Conservation (phyloP, 2,329 filamentous ascomycete species). For the Teratosphaeriaceae sp. region DNA sequence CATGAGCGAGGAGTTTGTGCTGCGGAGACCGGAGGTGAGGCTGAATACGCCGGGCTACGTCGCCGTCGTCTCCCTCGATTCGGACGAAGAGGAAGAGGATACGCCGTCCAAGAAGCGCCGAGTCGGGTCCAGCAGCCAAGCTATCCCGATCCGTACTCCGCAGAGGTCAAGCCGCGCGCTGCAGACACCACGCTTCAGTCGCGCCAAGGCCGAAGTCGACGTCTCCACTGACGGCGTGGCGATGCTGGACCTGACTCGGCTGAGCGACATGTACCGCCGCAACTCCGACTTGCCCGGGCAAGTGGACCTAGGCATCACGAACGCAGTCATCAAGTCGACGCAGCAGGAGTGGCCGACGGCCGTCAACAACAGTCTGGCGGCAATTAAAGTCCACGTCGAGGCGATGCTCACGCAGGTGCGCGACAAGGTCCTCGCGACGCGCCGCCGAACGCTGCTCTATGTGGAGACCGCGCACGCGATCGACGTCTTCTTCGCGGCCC, state of each 20-base stretch:
- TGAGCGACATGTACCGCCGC: slow-evolving; percentile 17
- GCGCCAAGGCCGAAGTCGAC: slow-evolving; percentile 1
- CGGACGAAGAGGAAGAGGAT: no score
- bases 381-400: slow-evolving; percentile 21
- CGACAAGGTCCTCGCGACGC: slow-evolving; percentile 22
- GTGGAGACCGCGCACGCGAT: slow-evolving; percentile 20
- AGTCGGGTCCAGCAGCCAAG: slow-evolving; percentile 10
- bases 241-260: slow-evolving; percentile 26
- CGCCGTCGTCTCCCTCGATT: no score
- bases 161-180: not conserved
- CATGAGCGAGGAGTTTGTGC: slow-evolving; percentile 42
- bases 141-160: not conserved
- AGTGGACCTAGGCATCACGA: slow-evolving; percentile 29
- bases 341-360: slow-evolving; percentile 28
- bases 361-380: slow-evolving; percentile 22
- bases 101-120: slow-evolving; percentile 29
- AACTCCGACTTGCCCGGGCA: slow-evolving; percentile 24
- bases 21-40: slow-evolving; percentile 23
- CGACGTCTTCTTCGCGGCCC: slow-evolving; percentile 19
- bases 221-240: slow-evolving; percentile 33
- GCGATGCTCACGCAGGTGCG: slow-evolving; percentile 12
- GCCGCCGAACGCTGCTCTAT: slow-evolving; percentile 27
- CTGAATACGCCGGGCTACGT: slow-evolving; percentile 21
- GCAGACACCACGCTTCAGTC: not conserved
- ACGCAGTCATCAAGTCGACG: slow-evolving; percentile 24